Evolutionary conservation across 345 rosid species (phyloP), one percentile per base, ranked within the genome.

Genomic region (Ceriops zippeliana): DNA sequence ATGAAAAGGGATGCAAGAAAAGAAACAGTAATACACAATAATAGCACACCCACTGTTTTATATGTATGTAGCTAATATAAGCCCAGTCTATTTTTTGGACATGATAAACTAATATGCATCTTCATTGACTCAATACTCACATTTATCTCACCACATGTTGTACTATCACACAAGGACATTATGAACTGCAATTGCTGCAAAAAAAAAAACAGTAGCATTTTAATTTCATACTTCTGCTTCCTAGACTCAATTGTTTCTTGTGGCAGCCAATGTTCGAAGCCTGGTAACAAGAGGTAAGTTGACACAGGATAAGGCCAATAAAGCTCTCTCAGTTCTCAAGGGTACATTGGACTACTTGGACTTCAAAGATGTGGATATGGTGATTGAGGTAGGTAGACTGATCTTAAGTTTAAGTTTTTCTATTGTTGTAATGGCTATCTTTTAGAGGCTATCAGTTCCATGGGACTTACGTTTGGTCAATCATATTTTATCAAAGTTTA

Each of bases 281-380:
- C 80, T 93, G 68, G 93, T 84, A 52, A 75, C 84, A 65, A 88
- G 87, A 66, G 85, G 91, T 69, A 91, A 86, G 66, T 73, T 91
- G 74, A 76, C 87, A 3, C 79, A 76, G 66, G 95, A 82, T 66
- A 86, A 84, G 75, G 99, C 89, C 63, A 87, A 84, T 53, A 86
- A 88, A 83, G 88, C 91, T 62, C 79, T 91, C 24, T 86, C 89
- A 56, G 80, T 87, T 81, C 88, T 93, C 16, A 88, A 87, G 77
- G 96, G 96, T 69, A 91, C 72, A 28, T 74, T 89, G 69, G 96
- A 91, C 64, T 91, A 93, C 80, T 68, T 88, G 27, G 96, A 87
- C 62, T 88, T 93, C 68, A 87, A 78, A 79, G 95, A 93, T 74
- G 97, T 89, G 66, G 99, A 93, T 73, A 83, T 89, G 96, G 97